Evolutionary conservation across 2,329 filamentous ascomycete species (phyloP), one percentile per base, ranked within the genome.

Genomic region (Cadophora luteo-olivacea): DNA sequence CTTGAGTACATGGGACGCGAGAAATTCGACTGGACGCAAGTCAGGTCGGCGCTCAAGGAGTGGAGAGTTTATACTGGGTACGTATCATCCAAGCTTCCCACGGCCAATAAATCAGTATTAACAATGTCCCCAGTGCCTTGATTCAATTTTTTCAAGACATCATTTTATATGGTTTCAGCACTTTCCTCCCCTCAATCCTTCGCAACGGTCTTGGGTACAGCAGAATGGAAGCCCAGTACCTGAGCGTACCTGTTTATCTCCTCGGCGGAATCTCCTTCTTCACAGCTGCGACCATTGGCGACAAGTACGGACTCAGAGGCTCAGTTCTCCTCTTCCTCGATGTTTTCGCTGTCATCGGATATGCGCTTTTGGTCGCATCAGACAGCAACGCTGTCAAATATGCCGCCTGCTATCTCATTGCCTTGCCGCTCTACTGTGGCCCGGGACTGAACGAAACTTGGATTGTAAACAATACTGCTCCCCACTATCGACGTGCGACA

Each of bases 131-230:
- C 36, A 64, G 61, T 22, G 57, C 64, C 25, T 41, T 66, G 45
- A 66, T 57, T 16, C 57, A 66, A 32, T 66, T 66, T 32, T 57
- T 57, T 22, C 60, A 61, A 19, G 64, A 66, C 36, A 66, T 58
- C n/a, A 66, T 58, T 4, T 48, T 66, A 4, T 66, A 66, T 29
- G 64, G 55, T 29, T 51, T 66, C n/a, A 66, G 54, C 14, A 66
- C 64, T 16, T 66, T 66, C 57, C 60, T 66, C 55, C 64, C 64
- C 9, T 61, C 51, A 36, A 66, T 66, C 36, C 60, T 66, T n/a
- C 24, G 51, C 24, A 58, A 57, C 41, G 64, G 64, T 29, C 57
- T 66, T 24, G 64, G 64, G 4, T 66, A 61, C 33, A 66, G 45
- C 32, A 45, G 45, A 29, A 58, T 66, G 32, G 61, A 66, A 7